Percentiles rank a stretch among this genome's conserved stretches.
These are phyloP conservation scores for Fusarium anguioides DNA, from an alignment of 2,329 filamentous ascomycete species.

Conservation along the genomic window DNA sequence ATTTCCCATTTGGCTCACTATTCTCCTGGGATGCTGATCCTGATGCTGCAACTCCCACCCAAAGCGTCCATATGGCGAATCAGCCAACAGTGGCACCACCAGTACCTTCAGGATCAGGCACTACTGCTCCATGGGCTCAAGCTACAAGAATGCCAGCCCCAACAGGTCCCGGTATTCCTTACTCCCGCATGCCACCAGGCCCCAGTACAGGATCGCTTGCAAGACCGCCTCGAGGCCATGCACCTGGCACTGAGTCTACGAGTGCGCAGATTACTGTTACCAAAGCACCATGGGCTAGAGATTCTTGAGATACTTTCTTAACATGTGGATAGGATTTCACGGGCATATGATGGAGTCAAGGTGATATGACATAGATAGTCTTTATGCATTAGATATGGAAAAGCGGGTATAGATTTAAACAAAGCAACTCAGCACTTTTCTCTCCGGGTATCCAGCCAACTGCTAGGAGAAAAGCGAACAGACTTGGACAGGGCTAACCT, in stretches of 20 bases:
- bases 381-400: slow-evolving; percentile 40
- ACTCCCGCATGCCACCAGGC: slow-evolving; percentile 51
- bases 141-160: slow-evolving; percentile 53
- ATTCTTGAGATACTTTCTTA: slow-evolving; percentile 13
- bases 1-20: slow-evolving; percentile 86
- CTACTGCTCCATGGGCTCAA: slow-evolving; percentile 59
- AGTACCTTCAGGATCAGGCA: slow-evolving; percentile 48
- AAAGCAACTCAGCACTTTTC: slow-evolving; percentile 44
- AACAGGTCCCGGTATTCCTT: slow-evolving; percentile 53
- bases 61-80: slow-evolving; percentile 68
- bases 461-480: slow-evolving; percentile 43
- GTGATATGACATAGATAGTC: slow-evolving; percentile 14
- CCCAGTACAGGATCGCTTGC: slow-evolving; percentile 45
- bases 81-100: slow-evolving; percentile 56
- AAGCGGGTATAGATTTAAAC: slow-evolving; percentile 49
- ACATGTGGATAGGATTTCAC: not conserved
- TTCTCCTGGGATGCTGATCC: slow-evolving; percentile 81
- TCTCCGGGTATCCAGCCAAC: slow-evolving; percentile 49
- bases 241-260: slow-evolving; percentile 46
- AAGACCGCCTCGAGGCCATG: slow-evolving; percentile 34
- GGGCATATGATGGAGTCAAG: slow-evolving; percentile 5
- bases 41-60: slow-evolving; percentile 60
- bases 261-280: slow-evolving; percentile 56
- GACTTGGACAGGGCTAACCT: slow-evolving; percentile 1
- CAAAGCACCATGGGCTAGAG: slow-evolving; percentile 61